Percentiles rank a stretch among this genome's conserved stretches.
Evolutionary conservation across 257 asterid species (phyloP).

Genomic region (Solanum arcanum): DNA sequence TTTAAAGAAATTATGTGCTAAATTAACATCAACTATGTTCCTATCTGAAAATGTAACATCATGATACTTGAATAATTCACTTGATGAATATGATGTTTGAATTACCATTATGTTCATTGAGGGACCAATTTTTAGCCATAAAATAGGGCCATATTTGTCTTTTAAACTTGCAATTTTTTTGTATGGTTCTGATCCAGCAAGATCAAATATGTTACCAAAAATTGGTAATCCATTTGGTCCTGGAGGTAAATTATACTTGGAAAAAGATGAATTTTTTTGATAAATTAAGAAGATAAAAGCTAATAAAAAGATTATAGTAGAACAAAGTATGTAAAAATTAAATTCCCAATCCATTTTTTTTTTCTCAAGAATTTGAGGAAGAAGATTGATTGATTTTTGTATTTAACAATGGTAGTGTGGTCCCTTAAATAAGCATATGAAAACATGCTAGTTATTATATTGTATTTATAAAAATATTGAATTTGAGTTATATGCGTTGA

Average conservation of each 20-base stretch:
- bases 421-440: background rate
- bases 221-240: slow-evolving; percentile 45
- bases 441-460: background rate
- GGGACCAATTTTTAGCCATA: slow-evolving; percentile 40
- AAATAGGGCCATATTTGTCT: slow-evolving; percentile 27
- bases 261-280: background rate
- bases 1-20: slow-evolving; percentile 16
- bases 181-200: slow-evolving; percentile 27
- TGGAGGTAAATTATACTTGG: slow-evolving; percentile 12
- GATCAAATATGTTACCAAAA: slow-evolving; percentile 40
- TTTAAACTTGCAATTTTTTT: slow-evolving; percentile 15
- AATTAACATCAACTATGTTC: slow-evolving; percentile 32
- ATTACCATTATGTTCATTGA: slow-evolving; percentile 28
- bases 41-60: slow-evolving; percentile 31
- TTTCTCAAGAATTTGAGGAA: background rate
- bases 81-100: slow-evolving; percentile 4
- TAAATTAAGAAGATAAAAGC: background rate
- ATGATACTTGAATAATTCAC: slow-evolving; percentile 23
- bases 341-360: slow-evolving; percentile 8
- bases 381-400: background rate
- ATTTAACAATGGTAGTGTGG: background rate
- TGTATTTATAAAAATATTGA: background rate
- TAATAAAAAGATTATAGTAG: slow-evolving; percentile 2
- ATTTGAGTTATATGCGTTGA: background rate
- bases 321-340: background rate